A percentile compares a stretch with the other conserved stretches of the same genome.
Evolutionary conservation across 768 basidiomycete species (phyloP).

Genomic region (Boletus rex-veris): DNA sequence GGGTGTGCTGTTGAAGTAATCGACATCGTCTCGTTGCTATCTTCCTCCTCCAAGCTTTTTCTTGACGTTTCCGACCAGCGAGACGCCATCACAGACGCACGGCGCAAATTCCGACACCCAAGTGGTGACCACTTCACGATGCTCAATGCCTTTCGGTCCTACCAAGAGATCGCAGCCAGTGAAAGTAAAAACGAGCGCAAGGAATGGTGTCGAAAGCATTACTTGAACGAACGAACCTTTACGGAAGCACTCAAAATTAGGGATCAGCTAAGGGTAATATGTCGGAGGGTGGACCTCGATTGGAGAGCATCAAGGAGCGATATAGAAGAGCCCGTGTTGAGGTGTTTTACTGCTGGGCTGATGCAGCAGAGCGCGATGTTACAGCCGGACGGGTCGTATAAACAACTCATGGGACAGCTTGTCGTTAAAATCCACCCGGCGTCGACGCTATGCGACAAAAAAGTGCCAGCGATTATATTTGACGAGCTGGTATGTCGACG

Average conservation of each 20-base stretch:
- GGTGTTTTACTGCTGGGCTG: constrained; percentile 71
- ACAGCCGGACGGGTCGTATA: constrained; percentile 86
- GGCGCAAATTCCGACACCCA: constrained; percentile 75
- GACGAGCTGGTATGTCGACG: constrained; percentile 76
- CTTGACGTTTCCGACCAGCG: constrained; percentile 72
- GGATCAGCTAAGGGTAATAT: constrained; percentile 70
- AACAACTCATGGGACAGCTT: constrained; percentile 68
- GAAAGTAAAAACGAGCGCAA: constrained; percentile 47
- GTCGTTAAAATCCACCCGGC: constrained; percentile 91
- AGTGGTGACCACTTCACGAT: constrained; percentile 91
- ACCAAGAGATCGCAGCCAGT: constrained; percentile 58
- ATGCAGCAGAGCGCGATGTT: constrained; percentile 81
- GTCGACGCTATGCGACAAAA: constrained; percentile 77
- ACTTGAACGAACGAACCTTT: constrained; percentile 78
- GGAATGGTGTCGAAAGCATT: constrained; percentile 85
- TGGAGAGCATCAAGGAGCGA: constrained; percentile 56
- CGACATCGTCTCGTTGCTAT: constrained; percentile 80
- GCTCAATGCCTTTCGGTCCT: constrained; percentile 81
- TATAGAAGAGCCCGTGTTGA: constrained; percentile 64
- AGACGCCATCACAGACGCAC: constrained; percentile 64
- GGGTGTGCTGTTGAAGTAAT: constrained; percentile 77
- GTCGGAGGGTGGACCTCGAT: constrained; percentile 58
- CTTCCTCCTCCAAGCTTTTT: constrained; percentile 79
- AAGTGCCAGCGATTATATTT: constrained; percentile 83
- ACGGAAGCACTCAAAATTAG: constrained; percentile 75